Conservation (phyloP, 495 filamentous ascomycete genomes). For the Aspergillus conjunctus region DNA sequence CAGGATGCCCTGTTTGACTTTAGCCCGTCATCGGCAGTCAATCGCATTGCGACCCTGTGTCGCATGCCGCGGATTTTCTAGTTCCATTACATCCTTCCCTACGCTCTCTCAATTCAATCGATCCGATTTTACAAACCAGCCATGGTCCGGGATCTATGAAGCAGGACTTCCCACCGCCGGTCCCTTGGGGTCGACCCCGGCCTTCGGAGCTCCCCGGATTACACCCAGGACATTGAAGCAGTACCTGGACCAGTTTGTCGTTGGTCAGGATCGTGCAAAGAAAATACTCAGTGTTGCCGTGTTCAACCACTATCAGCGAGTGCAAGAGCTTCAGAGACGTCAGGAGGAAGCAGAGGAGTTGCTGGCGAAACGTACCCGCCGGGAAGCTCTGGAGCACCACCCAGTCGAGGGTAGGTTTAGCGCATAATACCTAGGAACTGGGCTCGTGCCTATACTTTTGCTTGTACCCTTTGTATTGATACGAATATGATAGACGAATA, state of each 20-base stretch:
- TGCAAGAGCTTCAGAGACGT: constrained; percentile 72
- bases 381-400: constrained; percentile 50
- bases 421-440: background rate
- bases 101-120: constrained; percentile 58
- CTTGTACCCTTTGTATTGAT: constrained; percentile 16
- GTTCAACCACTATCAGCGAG: constrained; percentile 94
- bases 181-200: constrained; percentile 57
- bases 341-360: constrained; percentile 77
- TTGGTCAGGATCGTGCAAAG: constrained; percentile 96
- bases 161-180: constrained; percentile 62
- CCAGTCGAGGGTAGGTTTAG: constrained; percentile 56
- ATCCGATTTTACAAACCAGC: constrained; percentile 64
- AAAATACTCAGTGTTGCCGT: constrained; percentile 89
- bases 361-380: constrained; percentile 49
- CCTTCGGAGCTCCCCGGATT: constrained; percentile 67
- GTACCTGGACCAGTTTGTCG: constrained; percentile 92
- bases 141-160: constrained; percentile 78
- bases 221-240: constrained; percentile 85
- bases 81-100: constrained; percentile 38
- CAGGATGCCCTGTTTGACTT: constrained; percentile 17
- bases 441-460: constrained; percentile 2
- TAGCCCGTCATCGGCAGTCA: constrained; percentile 29
- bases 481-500: constrained; percentile 66
- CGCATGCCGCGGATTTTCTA: constrained; percentile 33
- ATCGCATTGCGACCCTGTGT: background rate